These are phyloP conservation scores for Bipolaris zeicola DNA, from an alignment of 2,329 filamentous ascomycete genomes.

Conservation along the genomic window DNA sequence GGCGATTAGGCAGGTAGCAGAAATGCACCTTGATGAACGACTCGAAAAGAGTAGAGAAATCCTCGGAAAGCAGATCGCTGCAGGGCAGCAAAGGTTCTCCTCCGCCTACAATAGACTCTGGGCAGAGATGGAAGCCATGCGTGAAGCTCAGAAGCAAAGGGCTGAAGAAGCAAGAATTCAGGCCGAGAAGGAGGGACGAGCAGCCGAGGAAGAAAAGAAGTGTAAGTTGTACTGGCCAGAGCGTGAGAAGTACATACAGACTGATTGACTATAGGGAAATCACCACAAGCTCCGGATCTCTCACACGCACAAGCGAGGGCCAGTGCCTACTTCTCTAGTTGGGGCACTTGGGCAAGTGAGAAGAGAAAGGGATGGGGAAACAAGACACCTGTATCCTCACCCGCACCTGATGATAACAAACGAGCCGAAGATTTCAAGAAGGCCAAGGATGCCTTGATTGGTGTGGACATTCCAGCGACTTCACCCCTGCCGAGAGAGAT, in stretches of 20 bases:
- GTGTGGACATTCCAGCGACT: conserved; percentile 1
- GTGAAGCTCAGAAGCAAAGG: conserved; percentile 72
- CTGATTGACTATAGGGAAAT: conserved; percentile 22
- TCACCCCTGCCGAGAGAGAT: conserved; percentile 3
- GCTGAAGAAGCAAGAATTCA: conserved; percentile 61
- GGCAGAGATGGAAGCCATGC: conserved; percentile 82
- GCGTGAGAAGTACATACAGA: conserved; percentile 2
- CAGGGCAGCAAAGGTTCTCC: conserved; percentile 85
- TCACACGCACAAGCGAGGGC: conserved; percentile 62
- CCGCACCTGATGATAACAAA: conserved; percentile 32
- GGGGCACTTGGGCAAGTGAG: conserved; percentile 71
- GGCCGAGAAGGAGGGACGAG: conserved; percentile 36
- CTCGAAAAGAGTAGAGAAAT: conserved; percentile 83
- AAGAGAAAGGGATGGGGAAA: conserved; percentile 62
- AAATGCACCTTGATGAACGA: conserved; percentile 90
- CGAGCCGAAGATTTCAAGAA: conserved; percentile 35
- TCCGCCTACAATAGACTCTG: conserved; percentile 87
- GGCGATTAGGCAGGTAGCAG: conserved; percentile 73
- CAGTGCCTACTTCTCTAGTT: conserved; percentile 67
- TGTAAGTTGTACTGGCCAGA: conserved; percentile 21
- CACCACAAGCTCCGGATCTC: conserved; percentile 54
- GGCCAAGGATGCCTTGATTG: conserved; percentile 23
- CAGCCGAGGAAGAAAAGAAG: conserved; percentile 22
- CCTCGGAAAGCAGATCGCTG: conserved; percentile 85
- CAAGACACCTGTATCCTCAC: conserved; percentile 32